Percentiles rank a stretch among this genome's conserved stretches.
Conservation (phyloP, 352 stramenopile genomes). For the Phytophthora sp. region DNA sequence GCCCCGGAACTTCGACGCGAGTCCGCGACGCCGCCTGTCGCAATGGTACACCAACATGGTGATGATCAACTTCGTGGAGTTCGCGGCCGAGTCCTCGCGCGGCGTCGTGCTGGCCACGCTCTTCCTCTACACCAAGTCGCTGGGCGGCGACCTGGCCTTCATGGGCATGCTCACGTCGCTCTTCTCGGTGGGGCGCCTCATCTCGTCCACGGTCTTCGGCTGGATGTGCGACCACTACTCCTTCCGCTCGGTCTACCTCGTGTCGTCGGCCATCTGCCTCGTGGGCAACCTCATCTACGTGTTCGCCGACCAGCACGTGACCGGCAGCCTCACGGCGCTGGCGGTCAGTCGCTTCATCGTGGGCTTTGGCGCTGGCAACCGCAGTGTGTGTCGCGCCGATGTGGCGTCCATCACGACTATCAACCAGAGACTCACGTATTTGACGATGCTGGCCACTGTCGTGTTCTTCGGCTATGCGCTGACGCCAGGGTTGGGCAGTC, state of each 20-base stretch:
- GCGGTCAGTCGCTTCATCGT: constrained; percentile 70
- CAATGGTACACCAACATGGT: constrained; percentile 75
- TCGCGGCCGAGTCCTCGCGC: constrained; percentile 73
- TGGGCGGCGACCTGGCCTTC: constrained; percentile 71
- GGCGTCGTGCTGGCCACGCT: constrained; percentile 78
- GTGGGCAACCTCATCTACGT: constrained; percentile 74
- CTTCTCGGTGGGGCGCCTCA: constrained; percentile 73
- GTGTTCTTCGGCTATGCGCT: constrained; percentile 77
- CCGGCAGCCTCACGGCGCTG: constrained; percentile 55
- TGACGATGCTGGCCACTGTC: constrained; percentile 70
- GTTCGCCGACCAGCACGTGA: constrained; percentile 61
- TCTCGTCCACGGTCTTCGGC: constrained; percentile 78
- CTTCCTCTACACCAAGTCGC: constrained; percentile 81
- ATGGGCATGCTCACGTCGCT: constrained; percentile 81
- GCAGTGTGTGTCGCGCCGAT: constrained; percentile 73
- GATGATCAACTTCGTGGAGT: constrained; percentile 85
- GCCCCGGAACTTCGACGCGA: constrained; percentile 35
- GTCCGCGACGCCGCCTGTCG: constrained; percentile 41
- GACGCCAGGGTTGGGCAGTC: constrained; percentile 64
- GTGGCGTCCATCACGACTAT: constrained; percentile 71
- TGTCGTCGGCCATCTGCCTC: constrained; percentile 70
- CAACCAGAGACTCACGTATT: constrained; percentile 70
- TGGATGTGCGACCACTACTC: constrained; percentile 85
- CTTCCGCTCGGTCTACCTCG: constrained; percentile 78
- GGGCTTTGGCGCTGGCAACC: constrained; percentile 76